Evolutionary conservation across 106 monocot species (phyloP).

Genomic region (Narthecium ossifragum): DNA sequence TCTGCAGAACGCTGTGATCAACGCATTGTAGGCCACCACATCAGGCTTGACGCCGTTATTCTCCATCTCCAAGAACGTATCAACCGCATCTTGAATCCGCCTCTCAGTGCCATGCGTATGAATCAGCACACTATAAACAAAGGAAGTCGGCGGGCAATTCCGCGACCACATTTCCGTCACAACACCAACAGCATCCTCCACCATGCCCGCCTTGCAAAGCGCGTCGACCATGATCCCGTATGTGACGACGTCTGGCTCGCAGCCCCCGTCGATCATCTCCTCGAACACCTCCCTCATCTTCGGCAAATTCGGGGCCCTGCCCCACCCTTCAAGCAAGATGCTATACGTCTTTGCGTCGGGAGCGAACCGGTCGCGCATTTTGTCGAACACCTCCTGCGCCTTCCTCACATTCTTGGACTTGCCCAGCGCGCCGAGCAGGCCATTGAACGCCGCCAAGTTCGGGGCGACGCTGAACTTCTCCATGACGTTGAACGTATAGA

Average conservation of each 20-base stretch:
- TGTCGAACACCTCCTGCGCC: conserved; percentile 80
- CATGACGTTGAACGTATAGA: conserved; percentile 88
- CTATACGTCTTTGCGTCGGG: conserved; percentile 84
- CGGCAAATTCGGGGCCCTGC: conserved; percentile 73
- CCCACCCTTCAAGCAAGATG: conserved; percentile 94
- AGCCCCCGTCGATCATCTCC: conserved; percentile 53
- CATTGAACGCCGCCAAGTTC: conserved; percentile 64
- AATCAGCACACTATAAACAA: conserved; percentile 78
- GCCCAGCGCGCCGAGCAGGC: conserved; percentile 77
- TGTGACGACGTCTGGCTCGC: conserved; percentile 79
- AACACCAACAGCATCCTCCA: conserved; percentile 57
- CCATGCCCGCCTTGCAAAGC: conserved; percentile 69
- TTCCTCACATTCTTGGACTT: conserved; percentile 91
- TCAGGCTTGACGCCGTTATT: conserved; percentile 55
- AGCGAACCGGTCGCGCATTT: conserved; percentile 48
- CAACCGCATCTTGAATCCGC: conserved; percentile 67
- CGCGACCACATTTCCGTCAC: conserved; percentile 49
- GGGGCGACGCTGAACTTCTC: conserved; percentile 65
- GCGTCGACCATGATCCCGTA: conserved; percentile 95
- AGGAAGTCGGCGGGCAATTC: conserved; percentile 57
- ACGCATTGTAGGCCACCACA: conserved; percentile 76
- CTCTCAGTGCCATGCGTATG: conserved; percentile 75
- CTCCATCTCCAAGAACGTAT: conserved; percentile 81
- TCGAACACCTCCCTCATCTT: conserved; percentile 62
- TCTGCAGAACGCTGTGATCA: conserved; percentile 73